Base-by-base conservation (phyloP, 805 yeast genomes). In the Saccharomyces paradoxus region DNA sequence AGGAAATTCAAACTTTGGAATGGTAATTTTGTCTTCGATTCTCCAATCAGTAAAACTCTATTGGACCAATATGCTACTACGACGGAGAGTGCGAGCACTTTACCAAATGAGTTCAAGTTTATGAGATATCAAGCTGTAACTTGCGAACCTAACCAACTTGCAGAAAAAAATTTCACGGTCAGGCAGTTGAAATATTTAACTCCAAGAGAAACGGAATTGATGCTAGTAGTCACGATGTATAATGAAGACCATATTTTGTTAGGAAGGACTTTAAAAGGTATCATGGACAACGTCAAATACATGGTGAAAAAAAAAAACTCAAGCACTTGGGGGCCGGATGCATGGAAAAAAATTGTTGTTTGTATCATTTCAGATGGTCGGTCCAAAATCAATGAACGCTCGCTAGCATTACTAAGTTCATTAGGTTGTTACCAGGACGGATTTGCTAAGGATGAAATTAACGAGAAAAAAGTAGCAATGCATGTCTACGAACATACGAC, bases 101-200 rank as follows among this genome's bases (percentile, higher is more conserved):
- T 68, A 17, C 65, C 72, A 3, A 70, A 70, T 53, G 87, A 92
- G 74, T 86, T 86, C 77, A 77, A 82, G 32, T 89, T 85, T 63
- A 85, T 92, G 92, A 80, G 98, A 68, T 92, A 91, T 71, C 89
- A 94, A 55, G 97, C 97, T 0, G 90, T 88, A 22, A 92, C 98
- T 0, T 86, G 96, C 68, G 95, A 92, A 58, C 98, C 98, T 0
- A 76, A 81, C 10, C 81, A 84, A 53, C 88, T 87, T 65, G 73
- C 70, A 21, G 60, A 62, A 9, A 79, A 79, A 58, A 80, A 82
- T 61, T 94, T 88, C 73, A 83, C 86, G n/a, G 75, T 92, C 31
- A 80, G 99, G 61, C 98, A 90, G 65, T 79, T 81, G 47, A 82
- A 88, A 63, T 92, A 89, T 67, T 73, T 78, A 46, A 84, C 81